A percentile compares a stretch with the other conserved stretches of the same genome.
phyloP scores from a whole-genome alignment of 306 rosid species.

The Cyamopsis tetragonoloba region DNA sequence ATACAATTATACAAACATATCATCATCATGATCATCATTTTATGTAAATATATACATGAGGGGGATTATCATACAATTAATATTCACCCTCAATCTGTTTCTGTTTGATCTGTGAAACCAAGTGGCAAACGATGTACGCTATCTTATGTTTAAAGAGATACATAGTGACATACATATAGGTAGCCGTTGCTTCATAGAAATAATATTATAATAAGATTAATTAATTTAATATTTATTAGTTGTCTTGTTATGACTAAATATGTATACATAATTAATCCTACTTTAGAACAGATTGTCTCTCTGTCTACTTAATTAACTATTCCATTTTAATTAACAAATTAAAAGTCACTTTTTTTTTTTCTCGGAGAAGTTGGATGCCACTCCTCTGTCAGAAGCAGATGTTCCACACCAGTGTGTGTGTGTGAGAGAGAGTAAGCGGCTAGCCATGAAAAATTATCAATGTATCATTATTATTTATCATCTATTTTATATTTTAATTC shows the following conservation, averaged over 20 bases:
- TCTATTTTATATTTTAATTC: too few relatives aligned
- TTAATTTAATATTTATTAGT: background rate
- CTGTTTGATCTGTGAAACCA: background rate
- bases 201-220: background rate
- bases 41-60: too few relatives aligned
- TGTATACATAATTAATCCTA: too few relatives aligned
- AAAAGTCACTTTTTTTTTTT: too few relatives aligned
- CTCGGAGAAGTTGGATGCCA: slow-evolving; percentile 21
- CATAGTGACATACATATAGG: too few relatives aligned
- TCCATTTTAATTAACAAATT: background rate
- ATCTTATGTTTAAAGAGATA: background rate
- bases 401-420: background rate
- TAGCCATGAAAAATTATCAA: too few relatives aligned
- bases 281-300: background rate
- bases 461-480: too few relatives aligned
- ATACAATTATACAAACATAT: too few relatives aligned
- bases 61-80: too few relatives aligned
- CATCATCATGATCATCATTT: too few relatives aligned
- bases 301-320: background rate
- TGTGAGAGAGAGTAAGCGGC: slow-evolving; percentile 5
- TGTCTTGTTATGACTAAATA: background rate
- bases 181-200: background rate
- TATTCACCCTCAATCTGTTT: too few relatives aligned
- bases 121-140: background rate
- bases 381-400: slow-evolving; percentile 6